Percentiles rank a stretch among this genome's conserved stretches.
Conservation (phyloP, 345 rosid genomes). For the Citrus glauca region DNA sequence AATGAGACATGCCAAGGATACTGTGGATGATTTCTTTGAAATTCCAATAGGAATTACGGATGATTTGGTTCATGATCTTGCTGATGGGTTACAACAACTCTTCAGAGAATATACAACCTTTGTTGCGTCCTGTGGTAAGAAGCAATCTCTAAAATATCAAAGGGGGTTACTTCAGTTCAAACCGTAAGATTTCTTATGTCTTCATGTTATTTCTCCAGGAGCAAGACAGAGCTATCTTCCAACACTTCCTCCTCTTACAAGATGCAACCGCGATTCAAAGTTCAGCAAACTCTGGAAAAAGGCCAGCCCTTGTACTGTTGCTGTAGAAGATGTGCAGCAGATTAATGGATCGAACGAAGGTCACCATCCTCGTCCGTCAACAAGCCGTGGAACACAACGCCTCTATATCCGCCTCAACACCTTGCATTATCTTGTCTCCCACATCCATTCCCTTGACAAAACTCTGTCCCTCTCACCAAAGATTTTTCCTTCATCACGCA, state of each 20-base stretch:
- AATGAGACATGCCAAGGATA: constrained; percentile 56
- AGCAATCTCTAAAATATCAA: background rate
- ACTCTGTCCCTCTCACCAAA: constrained; percentile 65
- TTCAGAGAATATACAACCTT: constrained; percentile 71
- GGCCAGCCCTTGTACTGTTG: constrained; percentile 60
- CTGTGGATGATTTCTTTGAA: constrained; percentile 75
- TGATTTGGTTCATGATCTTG: constrained; percentile 66
- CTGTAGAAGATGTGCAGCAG: constrained; percentile 26
- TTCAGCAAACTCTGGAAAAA: constrained; percentile 67
- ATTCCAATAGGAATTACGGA: constrained; percentile 76
- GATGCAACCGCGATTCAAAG: constrained; percentile 73
- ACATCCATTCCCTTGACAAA: constrained; percentile 81
- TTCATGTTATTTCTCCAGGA: constrained; percentile 36
- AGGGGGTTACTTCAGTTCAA: background rate
- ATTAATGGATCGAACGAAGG: constrained; percentile 23
- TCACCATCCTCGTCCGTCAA: constrained; percentile 76
- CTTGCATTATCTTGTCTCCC: constrained; percentile 64
- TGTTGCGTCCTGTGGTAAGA: constrained; percentile 77
- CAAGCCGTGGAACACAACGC: constrained; percentile 92
- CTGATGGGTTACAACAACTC: constrained; percentile 60
- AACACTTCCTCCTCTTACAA: constrained; percentile 75
- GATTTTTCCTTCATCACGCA: constrained; percentile 34
- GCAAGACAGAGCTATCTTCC: constrained; percentile 82
- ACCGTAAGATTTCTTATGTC: background rate
- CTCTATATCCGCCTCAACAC: constrained; percentile 86